These are phyloP conservation scores for Camellia japonica DNA, from an alignment of 148 eudicot species.

Conservation along the genomic window DNA sequence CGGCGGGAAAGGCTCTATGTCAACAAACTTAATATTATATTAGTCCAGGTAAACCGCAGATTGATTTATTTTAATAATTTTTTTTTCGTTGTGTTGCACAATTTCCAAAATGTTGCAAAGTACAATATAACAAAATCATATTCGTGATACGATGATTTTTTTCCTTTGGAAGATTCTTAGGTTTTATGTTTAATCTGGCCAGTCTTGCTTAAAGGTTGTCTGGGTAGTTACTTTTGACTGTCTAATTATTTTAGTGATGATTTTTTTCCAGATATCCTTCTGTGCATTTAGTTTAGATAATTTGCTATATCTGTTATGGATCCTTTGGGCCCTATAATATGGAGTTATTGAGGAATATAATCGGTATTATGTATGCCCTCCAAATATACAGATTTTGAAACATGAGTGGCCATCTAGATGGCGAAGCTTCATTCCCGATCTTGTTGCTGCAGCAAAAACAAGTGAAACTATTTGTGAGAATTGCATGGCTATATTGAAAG, in stretches of 20 bases:
- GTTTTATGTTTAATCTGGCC: constrained; percentile 2
- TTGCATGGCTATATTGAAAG: constrained; percentile 97
- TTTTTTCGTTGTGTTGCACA: background rate
- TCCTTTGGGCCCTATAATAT: background rate
- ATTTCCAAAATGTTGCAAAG: background rate
- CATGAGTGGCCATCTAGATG: constrained; percentile 98
- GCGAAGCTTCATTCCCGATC: constrained; percentile 94
- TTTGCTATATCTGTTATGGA: constrained; percentile 2
- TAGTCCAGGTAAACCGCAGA: constrained; percentile 72
- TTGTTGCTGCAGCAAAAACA: constrained; percentile 90
- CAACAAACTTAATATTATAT: constrained; percentile 82
- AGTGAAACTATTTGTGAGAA: constrained; percentile 98
- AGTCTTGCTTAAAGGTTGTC: background rate
- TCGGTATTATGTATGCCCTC: background rate
- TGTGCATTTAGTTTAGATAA: background rate
- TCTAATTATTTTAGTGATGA: background rate
- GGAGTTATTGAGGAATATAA: constrained; percentile 2
- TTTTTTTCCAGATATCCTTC: background rate
- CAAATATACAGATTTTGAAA: constrained; percentile 70
- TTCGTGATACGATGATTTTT: background rate
- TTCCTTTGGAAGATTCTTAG: background rate
- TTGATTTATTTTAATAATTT: background rate
- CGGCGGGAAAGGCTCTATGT: constrained; percentile 92
- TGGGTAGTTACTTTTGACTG: background rate
- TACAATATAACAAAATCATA: background rate